Evolutionary conservation across 768 basidiomycete species (phyloP).

Genomic region (Xanthoconium stramineum): DNA sequence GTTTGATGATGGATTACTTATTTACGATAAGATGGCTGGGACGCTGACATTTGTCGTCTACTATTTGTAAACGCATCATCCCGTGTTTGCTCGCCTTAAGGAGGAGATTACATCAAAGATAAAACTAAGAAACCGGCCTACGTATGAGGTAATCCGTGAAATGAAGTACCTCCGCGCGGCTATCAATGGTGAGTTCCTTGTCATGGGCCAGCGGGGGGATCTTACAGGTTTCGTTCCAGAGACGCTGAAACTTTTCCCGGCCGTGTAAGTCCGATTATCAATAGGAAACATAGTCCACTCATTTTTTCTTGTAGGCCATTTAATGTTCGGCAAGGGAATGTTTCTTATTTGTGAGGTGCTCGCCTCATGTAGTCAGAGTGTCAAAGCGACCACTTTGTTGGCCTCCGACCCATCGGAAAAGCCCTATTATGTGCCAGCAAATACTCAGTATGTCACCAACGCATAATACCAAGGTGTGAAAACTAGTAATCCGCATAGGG

Average conservation of each 20-base stretch:
- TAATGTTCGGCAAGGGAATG: slow-evolving; percentile 39
- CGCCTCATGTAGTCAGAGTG: slow-evolving; percentile 35
- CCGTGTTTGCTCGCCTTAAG: slow-evolving; percentile 44
- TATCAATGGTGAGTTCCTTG: slow-evolving; percentile 47
- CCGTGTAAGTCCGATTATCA: slow-evolving; percentile 32
- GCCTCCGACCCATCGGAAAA: slow-evolving; percentile 22
- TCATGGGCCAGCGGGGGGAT: background rate
- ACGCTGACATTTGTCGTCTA: slow-evolving; percentile 39
- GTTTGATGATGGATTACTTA: background rate
- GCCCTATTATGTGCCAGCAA: slow-evolving; percentile 36
- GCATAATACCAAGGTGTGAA: background rate
- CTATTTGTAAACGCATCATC: slow-evolving; percentile 48
- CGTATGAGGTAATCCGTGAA: slow-evolving; percentile 52
- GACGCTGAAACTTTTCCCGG: slow-evolving; percentile 54
- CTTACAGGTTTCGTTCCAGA: slow-evolving; percentile 30
- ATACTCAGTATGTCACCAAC: slow-evolving; percentile 33
- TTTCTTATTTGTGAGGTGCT: background rate
- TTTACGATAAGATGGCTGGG: slow-evolving; percentile 36
- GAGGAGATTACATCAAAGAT: slow-evolving; percentile 54
- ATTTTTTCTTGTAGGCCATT: slow-evolving; percentile 37
- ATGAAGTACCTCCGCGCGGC: slow-evolving; percentile 66
- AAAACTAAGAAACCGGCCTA: slow-evolving; percentile 46
- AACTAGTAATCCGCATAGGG: slow-evolving; percentile 12
- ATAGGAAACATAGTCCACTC: background rate
- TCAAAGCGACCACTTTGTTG: slow-evolving; percentile 47